Conservation (phyloP, 2,329 filamentous ascomycete species). For the Penicillium sp. region DNA sequence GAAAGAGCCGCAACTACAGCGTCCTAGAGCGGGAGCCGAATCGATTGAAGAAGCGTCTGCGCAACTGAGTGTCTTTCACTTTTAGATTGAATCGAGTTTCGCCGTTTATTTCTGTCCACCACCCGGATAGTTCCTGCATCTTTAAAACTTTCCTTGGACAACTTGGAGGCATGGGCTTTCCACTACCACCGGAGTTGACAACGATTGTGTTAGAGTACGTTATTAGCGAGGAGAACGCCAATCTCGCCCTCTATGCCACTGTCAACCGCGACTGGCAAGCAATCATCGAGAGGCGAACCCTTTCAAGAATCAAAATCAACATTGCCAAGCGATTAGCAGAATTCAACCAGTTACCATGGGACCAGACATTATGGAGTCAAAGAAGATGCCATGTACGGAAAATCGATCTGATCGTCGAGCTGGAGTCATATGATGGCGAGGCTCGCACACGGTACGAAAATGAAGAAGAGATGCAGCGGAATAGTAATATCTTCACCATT, state of each 20-base stretch:
- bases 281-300: background rate
- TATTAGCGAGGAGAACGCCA: background rate
- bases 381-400: background rate
- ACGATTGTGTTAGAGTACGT: background rate
- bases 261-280: background rate
- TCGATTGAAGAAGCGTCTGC: slow-evolving; percentile 24
- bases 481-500: background rate
- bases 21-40: slow-evolving; percentile 25
- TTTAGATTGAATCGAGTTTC: too few relatives aligned
- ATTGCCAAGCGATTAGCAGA: background rate
- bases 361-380: background rate
- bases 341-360: background rate
- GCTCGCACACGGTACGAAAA: background rate
- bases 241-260: background rate
- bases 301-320: background rate
- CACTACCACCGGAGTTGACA: background rate
- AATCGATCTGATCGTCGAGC: background rate
- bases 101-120: too few relatives aligned
- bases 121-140: background rate
- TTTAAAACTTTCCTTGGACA: background rate
- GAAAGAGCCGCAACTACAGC: slow-evolving; percentile 19
- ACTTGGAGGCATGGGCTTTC: background rate
- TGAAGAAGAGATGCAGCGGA: background rate
- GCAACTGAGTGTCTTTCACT: slow-evolving; percentile 4
- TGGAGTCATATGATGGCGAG: background rate